Evolutionary conservation across 2,329 filamentous ascomycete genomes (phyloP), one percentile per base, ranked within the genome.

Genomic region (Lomentospora prolificans): DNA sequence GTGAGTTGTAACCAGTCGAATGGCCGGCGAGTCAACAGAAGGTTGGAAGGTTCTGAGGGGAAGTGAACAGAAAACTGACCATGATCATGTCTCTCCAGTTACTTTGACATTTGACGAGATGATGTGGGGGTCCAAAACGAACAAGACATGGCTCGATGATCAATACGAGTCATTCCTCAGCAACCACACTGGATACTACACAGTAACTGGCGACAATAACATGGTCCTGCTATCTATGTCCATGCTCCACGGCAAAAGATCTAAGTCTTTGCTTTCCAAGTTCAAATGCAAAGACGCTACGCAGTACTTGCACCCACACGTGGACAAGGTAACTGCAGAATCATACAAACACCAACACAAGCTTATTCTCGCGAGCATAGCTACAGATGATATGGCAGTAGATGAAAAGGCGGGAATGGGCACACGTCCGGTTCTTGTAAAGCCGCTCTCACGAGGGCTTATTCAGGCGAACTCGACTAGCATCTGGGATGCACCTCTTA

Each of bases 281-380:
- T 57, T 70, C 12, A 66, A 66, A 52, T 56, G 52, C 10, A 65
- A 70, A 39, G 65, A 69, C 50, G 62, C 66, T 5, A 64, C 63
- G 7, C 60, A 64, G 9, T 62, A 66, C 25, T 60, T 74, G 28
- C 66, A 66, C 1, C 58, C 58, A 3, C 65, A 60, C 6, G 64
- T 64, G 2, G 61, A 70, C 55, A 57, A 63, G 3, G 67, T 66
- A 1, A 65, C 71, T 2, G 57, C 68, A 25, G 66, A 66, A 9
- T 69, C 71, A 1, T 71, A 66, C 56, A 61, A 59, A 19, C 65
- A 64, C 7, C 71, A 73, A 57, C 70, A 71, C 64, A 64, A 65
- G 51, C 59, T 64, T n/a, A 65, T 70, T 51, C 67, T 69, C 1
- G 50, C 61, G 1, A 64, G 67, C 4, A 64, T 72, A 50, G 63